Evolutionary conservation across 73 alveolate species (phyloP).

Genomic region (Paramecium sexaurelia): DNA sequence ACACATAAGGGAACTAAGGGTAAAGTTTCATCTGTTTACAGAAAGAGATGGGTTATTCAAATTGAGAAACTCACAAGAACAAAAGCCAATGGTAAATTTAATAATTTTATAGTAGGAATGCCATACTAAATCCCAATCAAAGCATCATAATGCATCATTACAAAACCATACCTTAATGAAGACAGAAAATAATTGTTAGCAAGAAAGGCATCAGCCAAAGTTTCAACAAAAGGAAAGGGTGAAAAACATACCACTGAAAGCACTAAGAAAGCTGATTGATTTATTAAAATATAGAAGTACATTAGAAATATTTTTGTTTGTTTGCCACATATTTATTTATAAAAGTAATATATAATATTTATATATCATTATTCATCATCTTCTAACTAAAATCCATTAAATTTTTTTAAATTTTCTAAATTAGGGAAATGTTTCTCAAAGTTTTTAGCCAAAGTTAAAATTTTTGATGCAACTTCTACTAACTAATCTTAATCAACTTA

Average conservation of each 20-base stretch:
- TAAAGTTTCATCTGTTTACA: slow-evolving; percentile 91
- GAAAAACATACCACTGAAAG: slow-evolving; percentile 68
- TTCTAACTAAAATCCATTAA: slow-evolving; percentile 65
- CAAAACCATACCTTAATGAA: slow-evolving; percentile 57
- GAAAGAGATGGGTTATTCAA: slow-evolving; percentile 94
- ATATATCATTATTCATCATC: slow-evolving; percentile 31
- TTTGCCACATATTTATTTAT: not conserved
- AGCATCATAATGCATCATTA: slow-evolving; percentile 62
- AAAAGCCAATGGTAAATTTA: slow-evolving; percentile 73
- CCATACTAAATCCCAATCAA: slow-evolving; percentile 65
- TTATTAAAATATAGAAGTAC: not conserved
- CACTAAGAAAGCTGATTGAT: slow-evolving; percentile 55
- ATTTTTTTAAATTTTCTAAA: slow-evolving; percentile 90
- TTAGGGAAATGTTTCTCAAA: slow-evolving; percentile 90
- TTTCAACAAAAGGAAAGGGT: slow-evolving; percentile 61
- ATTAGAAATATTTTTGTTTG: not conserved
- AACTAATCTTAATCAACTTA: slow-evolving; percentile 75
- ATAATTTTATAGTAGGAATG: slow-evolving; percentile 38
- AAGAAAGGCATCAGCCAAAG: slow-evolving; percentile 65
- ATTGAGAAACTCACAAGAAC: slow-evolving; percentile 90
- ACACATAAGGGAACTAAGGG: slow-evolving; percentile 90
- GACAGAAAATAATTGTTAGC: slow-evolving; percentile 59
- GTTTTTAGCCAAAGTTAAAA: slow-evolving; percentile 89
- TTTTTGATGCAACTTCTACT: slow-evolving; percentile 84
- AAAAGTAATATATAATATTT: not conserved